phyloP scores from a whole-genome alignment of 169 alveolate genomes.

The Ichthyophthirius multifiliis region DNA sequence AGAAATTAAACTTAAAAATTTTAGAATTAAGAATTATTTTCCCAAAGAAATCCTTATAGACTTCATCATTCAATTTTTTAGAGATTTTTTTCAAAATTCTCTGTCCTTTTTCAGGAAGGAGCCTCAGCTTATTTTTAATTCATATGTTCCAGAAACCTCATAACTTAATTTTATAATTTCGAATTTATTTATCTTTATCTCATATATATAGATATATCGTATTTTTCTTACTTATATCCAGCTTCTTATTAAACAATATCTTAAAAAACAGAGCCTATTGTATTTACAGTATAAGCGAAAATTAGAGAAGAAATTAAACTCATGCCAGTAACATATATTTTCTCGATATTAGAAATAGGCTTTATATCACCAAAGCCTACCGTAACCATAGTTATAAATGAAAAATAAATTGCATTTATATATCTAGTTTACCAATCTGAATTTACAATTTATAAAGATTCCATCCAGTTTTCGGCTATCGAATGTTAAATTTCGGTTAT shows the following conservation, averaged over 20 bases:
- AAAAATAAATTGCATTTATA: conserved; percentile 18
- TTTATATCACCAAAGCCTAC: conserved; percentile 41
- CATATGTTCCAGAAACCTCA: too few relatives aligned
- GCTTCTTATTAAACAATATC: neutral
- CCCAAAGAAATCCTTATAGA: neutral
- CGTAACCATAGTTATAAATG: conserved; percentile 30
- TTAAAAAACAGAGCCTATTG: neutral
- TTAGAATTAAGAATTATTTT: neutral
- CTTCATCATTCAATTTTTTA: neutral
- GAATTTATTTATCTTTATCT: neutral
- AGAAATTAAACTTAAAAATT: neutral
- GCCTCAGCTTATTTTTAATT: too few relatives aligned
- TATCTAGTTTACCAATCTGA: too few relatives aligned
- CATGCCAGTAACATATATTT: neutral
- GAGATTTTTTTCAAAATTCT: neutral
- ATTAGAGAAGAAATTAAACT: neutral
- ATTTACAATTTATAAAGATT: too few relatives aligned
- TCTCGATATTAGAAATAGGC: conserved; percentile 17
- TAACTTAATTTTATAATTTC: neutral
- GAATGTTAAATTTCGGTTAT: too few relatives aligned
- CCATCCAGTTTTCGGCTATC: too few relatives aligned
- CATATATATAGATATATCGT: neutral
- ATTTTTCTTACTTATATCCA: neutral
- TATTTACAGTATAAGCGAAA: neutral
- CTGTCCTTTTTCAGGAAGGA: conserved; percentile 4